Base-by-base conservation (phyloP, 495 filamentous ascomycete genomes). In the Xylaria nigripes region DNA sequence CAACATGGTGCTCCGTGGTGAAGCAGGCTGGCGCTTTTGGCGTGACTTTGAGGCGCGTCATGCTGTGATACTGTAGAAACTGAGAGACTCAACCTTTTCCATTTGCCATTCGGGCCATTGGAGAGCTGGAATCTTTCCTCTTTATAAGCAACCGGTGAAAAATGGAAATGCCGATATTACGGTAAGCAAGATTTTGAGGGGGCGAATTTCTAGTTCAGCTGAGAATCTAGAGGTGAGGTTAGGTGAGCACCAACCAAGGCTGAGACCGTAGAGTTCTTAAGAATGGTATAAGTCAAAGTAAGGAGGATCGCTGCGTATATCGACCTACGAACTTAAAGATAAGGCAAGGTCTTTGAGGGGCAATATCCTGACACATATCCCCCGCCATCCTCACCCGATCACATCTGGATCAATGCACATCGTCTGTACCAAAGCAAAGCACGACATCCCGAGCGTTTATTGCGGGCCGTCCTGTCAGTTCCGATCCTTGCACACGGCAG, bases 281-380 rank as follows among this genome's bases (percentile, higher is more conserved):
- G 19, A 8, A 6, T 19, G 36, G 13, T 36, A 3, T 18, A 6
- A 19, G 47, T 57, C 18, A 42, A 45, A 46, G 54, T 16, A 41
- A 55, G 48, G 55, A 48, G 41, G 49, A 5, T 44, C 44, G 13
- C 32, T 42, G 48, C 64, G 61, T 66, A 66, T 66, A 24, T 48
- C 45, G 54, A 56, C 64, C 64, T 66, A 66, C 64, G 57, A 62
- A 3, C 34, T 32, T 13, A 51, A 51, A 52, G 46, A 52, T 30
- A 52, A 43, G 41, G 23, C 32, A 19, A n/a, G n/a, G 21, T 8
- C 4, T 19, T 44, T 32, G 53, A 30, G 53, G 53, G 48, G 41
- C 44, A 15, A 1, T 27, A 21, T 38, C 53, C 45, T 25, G 16
- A 41, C 15, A 45, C 3, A 12, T 8, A 21, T 30, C 22, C 8